Percentiles rank a stretch among this genome's conserved stretches.
Conservation (phyloP, 495 filamentous ascomycete species). For the Xylaria sp. region DNA sequence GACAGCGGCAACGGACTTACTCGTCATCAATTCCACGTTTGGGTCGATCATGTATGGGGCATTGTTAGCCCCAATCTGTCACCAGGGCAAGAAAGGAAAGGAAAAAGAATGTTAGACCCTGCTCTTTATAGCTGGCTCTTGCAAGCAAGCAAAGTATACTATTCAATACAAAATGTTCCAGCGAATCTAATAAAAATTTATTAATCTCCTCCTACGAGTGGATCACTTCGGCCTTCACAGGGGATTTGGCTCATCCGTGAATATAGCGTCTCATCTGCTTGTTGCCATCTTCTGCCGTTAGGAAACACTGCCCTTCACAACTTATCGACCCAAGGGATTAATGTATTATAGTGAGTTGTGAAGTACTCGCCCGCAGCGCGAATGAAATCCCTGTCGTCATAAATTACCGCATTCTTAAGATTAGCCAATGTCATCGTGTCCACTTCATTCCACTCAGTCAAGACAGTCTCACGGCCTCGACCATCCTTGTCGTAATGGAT, state of each 20-base stretch:
- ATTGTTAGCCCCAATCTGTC: too few species aligned
- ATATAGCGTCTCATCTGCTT: slow-evolving; percentile 34
- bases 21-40: too few species aligned
- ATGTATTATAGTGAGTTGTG: neutral
- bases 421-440: slow-evolving; percentile 22
- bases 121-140: too few species aligned
- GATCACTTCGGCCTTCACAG: slow-evolving; percentile 33
- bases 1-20: too few species aligned
- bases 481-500: slow-evolving; percentile 42
- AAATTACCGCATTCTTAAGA: neutral
- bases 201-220: slow-evolving; percentile 12
- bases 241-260: slow-evolving; percentile 35
- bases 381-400: neutral
- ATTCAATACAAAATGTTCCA: too few species aligned
- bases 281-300: slow-evolving; percentile 38
- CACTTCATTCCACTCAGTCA: slow-evolving; percentile 41
- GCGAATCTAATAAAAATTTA: neutral
- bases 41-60: too few species aligned
- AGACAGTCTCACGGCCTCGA: slow-evolving; percentile 6
- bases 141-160: too few species aligned
- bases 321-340: slow-evolving; percentile 43
- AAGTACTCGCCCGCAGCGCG: slow-evolving; percentile 23
- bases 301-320: slow-evolving; percentile 44
- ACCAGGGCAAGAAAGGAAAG: too few species aligned
- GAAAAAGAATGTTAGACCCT: too few species aligned